phyloP scores from a whole-genome alignment of 2,329 filamentous ascomycete genomes.

The Aspergillus sp. region DNA sequence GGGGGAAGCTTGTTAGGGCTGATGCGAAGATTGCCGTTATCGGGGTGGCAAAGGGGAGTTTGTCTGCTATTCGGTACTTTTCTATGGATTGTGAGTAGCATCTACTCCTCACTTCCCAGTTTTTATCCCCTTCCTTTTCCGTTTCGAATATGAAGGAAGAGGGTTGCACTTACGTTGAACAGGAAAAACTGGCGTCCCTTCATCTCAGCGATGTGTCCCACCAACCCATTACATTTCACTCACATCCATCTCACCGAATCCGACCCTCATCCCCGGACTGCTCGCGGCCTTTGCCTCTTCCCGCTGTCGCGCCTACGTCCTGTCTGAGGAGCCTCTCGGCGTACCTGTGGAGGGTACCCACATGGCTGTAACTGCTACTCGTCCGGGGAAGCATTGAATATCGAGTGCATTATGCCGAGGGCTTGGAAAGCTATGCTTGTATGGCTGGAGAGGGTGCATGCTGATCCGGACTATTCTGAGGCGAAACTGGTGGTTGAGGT shows the following conservation, averaged over 20 bases:
- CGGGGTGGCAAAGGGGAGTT: constrained; percentile 61
- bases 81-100: constrained; percentile 45
- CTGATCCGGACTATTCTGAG: constrained; percentile 37
- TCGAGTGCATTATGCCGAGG: constrained; percentile 57
- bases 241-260: constrained; percentile 18
- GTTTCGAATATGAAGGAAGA: background rate
- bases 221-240: constrained; percentile 30
- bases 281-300: constrained; percentile 36
- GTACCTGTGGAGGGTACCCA: constrained; percentile 48
- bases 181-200: constrained; percentile 34
- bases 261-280: background rate
- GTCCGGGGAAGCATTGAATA: constrained; percentile 53
- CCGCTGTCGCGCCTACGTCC: constrained; percentile 56
- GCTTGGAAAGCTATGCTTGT: constrained; percentile 50
- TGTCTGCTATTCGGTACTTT: constrained; percentile 53
- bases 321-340: constrained; percentile 47
- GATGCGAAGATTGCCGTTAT: constrained; percentile 61
- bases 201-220: constrained; percentile 35
- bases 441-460: constrained; percentile 56
- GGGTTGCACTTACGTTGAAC: constrained; percentile 1
- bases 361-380: constrained; percentile 63
- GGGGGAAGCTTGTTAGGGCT: constrained; percentile 37
- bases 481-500: background rate
- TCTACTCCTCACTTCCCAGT: background rate
- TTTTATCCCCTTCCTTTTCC: no score